Evolutionary conservation across 768 basidiomycete species (phyloP).

Genomic region (Boletellus sp.): DNA sequence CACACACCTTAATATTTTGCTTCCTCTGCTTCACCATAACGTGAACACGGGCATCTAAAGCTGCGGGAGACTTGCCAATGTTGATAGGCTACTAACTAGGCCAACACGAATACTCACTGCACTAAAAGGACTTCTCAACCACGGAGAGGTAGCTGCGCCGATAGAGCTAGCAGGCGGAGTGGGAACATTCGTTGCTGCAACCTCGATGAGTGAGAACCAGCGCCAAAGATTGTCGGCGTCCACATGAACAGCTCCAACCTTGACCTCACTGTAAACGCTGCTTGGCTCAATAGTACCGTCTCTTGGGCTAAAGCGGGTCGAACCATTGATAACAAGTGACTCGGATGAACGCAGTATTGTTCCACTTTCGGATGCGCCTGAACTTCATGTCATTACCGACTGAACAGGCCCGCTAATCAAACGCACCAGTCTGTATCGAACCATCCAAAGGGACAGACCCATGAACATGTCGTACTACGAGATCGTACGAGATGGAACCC

Average conservation of each 20-base stretch:
- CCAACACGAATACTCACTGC: conserved; percentile 14
- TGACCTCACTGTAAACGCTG: conserved; percentile 46
- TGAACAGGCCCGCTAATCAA: neutral
- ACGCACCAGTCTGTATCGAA: conserved; percentile 29
- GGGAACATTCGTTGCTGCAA: conserved; percentile 1
- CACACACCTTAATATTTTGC: conserved; percentile 16
- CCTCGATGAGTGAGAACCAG: conserved; percentile 14
- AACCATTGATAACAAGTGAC: conserved; percentile 42
- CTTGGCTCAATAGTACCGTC: conserved; percentile 50
- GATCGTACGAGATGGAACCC: conserved; percentile 50
- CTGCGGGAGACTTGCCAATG: conserved; percentile 14
- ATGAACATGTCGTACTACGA: conserved; percentile 46
- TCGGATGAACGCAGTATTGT: conserved; percentile 47
- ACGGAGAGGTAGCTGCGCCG: conserved; percentile 17
- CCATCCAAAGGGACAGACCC: conserved; percentile 36
- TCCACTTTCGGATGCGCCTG: conserved; percentile 25
- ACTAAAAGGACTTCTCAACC: conserved; percentile 28
- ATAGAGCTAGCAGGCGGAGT: conserved; percentile 1
- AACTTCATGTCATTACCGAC: neutral
- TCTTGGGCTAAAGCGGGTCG: conserved; percentile 56
- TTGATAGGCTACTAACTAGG: conserved; percentile 1
- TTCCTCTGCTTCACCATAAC: conserved; percentile 16
- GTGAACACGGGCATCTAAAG: conserved; percentile 15
- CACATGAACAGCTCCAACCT: conserved; percentile 44
- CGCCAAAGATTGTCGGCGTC: conserved; percentile 40